phyloP scores from a whole-genome alignment of 148 eudicot genomes.

The Rhododendron molle region DNA sequence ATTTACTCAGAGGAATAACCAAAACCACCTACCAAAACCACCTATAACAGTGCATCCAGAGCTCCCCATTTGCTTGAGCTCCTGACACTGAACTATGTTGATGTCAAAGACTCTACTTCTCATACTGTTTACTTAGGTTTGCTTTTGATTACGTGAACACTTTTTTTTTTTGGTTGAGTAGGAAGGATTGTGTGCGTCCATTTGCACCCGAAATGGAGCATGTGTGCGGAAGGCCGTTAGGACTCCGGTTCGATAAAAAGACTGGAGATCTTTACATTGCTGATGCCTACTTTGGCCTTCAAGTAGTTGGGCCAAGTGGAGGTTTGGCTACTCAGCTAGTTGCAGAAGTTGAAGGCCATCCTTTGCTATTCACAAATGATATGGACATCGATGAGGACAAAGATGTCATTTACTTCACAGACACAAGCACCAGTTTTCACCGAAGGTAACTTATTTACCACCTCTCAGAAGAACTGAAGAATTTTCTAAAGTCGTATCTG shows the following conservation, averaged over 20 bases:
- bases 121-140: background rate
- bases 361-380: constrained; percentile 37
- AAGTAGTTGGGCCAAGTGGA: constrained; percentile 51
- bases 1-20: background rate
- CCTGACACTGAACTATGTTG: background rate
- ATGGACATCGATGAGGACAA: constrained; percentile 39
- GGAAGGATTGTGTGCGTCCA: constrained; percentile 50
- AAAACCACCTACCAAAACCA: background rate
- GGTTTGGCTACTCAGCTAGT: constrained; percentile 38
- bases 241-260: constrained; percentile 44
- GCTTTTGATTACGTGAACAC: background rate
- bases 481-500: background rate
- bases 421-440: constrained; percentile 34
- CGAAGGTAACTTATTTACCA: constrained; percentile 26
- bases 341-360: constrained; percentile 32
- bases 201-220: constrained; percentile 74
- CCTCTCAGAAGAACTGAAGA: background rate
- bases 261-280: constrained; percentile 56
- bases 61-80: background rate
- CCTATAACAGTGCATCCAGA: background rate
- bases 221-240: constrained; percentile 59
- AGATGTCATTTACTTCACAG: constrained; percentile 42
- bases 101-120: background rate
- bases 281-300: constrained; percentile 82
- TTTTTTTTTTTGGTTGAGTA: background rate